A percentile compares a stretch with the other conserved stretches of the same genome.
Evolutionary conservation across 129 eudicot species (phyloP).

Genomic region (Tagetes erecta): DNA sequence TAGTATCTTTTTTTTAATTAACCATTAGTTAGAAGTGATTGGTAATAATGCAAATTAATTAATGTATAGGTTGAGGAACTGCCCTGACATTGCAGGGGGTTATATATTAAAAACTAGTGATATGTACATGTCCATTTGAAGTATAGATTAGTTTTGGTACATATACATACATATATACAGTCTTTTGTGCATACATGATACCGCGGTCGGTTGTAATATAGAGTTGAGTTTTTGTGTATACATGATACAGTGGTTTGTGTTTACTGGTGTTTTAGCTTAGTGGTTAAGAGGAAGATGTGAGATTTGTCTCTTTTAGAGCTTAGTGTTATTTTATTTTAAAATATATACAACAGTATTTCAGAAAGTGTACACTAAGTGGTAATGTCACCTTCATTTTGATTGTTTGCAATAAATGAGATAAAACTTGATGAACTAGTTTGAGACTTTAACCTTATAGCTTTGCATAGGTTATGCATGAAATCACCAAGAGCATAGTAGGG

Average conservation of each 20-base stretch:
- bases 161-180: background rate
- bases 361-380: too few species aligned
- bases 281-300: background rate
- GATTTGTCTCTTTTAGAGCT: too few species aligned
- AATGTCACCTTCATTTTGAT: too few species aligned
- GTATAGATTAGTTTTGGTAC: constrained; percentile 1
- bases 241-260: too few species aligned
- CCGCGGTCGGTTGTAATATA: background rate
- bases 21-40: background rate
- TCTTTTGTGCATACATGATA: background rate
- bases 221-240: background rate
- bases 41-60: constrained; percentile 1
- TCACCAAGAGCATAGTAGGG: too few species aligned
- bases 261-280: background rate
- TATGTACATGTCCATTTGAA: background rate
- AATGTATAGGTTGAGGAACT: background rate
- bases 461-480: too few species aligned
- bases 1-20: constrained; percentile 1
- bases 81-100: constrained; percentile 17
- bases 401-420: too few species aligned
- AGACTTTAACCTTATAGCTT: too few species aligned
- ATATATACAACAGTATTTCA: too few species aligned
- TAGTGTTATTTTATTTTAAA: too few species aligned
- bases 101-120: background rate
- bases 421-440: too few species aligned